These are phyloP conservation scores for Exophiala xenobiotica DNA, from an alignment of 2,329 filamentous ascomycete genomes.

Conservation along the genomic window DNA sequence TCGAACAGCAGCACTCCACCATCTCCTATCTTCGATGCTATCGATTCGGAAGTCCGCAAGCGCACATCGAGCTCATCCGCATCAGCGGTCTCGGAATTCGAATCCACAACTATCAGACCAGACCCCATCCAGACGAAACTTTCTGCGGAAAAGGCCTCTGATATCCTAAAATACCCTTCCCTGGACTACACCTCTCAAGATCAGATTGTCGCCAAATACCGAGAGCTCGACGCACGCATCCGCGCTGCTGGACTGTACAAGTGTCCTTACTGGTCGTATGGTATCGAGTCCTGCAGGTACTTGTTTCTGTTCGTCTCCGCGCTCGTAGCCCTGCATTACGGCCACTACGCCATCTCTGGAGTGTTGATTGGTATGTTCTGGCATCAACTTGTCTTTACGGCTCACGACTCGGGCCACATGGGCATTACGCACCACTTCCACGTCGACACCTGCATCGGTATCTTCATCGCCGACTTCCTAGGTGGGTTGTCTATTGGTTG, in stretches of 20 bases:
- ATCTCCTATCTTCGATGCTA: constrained; percentile 72
- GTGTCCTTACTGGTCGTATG: constrained; percentile 81
- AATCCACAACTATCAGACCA: constrained; percentile 21
- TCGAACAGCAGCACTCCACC: constrained; percentile 44
- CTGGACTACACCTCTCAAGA: constrained; percentile 72
- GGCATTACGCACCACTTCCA: constrained; percentile 92
- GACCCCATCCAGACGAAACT: constrained; percentile 21
- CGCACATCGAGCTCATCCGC: constrained; percentile 53
- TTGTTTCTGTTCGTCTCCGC: constrained; percentile 62
- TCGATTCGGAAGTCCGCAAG: constrained; percentile 13
- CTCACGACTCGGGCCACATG: constrained; percentile 95
- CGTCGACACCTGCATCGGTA: constrained; percentile 79
- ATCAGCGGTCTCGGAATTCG: constrained; percentile 50
- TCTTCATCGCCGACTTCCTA: constrained; percentile 83
- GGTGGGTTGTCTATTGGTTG: constrained; percentile 89
- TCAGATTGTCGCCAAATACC: constrained; percentile 75
- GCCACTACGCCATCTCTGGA: constrained; percentile 69
- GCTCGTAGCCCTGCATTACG: constrained; percentile 59
- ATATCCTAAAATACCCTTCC: constrained; percentile 67
- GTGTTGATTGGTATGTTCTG: constrained; percentile 78
- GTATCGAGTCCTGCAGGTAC: constrained; percentile 72
- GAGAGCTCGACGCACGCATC: constrained; percentile 70
- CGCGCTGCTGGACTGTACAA: constrained; percentile 73
- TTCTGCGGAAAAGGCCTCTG: constrained; percentile 17
- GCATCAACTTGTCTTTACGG: constrained; percentile 93